Evolutionary conservation across 2,329 filamentous ascomycete genomes (phyloP).

Genomic region (Plenodomus biglobosus): DNA sequence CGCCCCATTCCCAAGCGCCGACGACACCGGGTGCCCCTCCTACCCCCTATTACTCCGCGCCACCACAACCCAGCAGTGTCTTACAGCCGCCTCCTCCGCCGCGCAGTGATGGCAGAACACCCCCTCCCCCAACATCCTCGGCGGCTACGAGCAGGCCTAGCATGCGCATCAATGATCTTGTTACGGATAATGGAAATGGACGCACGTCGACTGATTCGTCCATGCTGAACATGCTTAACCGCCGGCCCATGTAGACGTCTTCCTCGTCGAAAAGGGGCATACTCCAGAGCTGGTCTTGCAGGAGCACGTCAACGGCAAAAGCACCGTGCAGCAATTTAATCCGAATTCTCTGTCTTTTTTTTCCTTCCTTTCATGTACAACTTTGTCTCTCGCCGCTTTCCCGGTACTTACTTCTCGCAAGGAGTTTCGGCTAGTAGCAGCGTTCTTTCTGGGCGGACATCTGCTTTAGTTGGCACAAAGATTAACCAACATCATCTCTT

Average conservation of each 20-base stretch:
- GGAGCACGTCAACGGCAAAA: constrained; percentile 13
- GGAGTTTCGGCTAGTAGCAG: constrained; percentile 20
- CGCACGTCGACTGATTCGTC: constrained; percentile 48
- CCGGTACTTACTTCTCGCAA: constrained; percentile 14
- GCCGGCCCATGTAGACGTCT: constrained; percentile 39
- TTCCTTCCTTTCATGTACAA: constrained; percentile 26
- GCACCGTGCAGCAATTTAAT: constrained; percentile 9
- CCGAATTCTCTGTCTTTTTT: constrained; percentile 8
- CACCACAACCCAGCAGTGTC: constrained; percentile 31
- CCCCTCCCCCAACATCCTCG: constrained; percentile 43
- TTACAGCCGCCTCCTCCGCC: constrained; percentile 40
- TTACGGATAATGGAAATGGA: constrained; percentile 41
- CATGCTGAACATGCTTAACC: constrained; percentile 49
- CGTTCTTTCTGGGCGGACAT: constrained; percentile 26
- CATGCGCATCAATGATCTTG: constrained; percentile 49
- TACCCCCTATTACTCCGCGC: constrained; percentile 36
- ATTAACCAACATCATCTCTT: constrained; percentile 7
- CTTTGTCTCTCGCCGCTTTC: constrained; percentile 14
- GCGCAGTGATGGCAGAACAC: constrained; percentile 44
- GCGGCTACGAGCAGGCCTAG: constrained; percentile 37
- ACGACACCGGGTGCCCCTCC: constrained; percentile 39
- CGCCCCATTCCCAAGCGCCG: constrained; percentile 46
- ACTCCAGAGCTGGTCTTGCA: constrained; percentile 37
- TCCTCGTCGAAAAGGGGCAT: constrained; percentile 6
- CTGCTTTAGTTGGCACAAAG: constrained; percentile 7